Conservation (phyloP, 257 asterid species). For the Fraxinus quadrangulata region DNA sequence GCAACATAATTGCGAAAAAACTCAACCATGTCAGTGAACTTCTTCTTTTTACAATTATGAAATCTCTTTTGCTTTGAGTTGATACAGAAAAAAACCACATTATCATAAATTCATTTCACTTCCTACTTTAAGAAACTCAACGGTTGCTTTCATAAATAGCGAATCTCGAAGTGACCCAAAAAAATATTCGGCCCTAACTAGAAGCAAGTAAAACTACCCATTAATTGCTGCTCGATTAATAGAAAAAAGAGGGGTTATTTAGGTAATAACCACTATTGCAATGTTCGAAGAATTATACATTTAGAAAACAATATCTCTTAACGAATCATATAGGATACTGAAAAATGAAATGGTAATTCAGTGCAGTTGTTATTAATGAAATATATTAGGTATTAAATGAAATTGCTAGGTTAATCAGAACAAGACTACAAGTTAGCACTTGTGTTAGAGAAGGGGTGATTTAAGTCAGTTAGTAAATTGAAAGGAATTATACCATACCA, state of each 20-base stretch:
- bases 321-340: no score
- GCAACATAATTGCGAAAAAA: slow-evolving; percentile 9
- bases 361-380: background rate
- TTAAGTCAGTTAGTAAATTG: no score
- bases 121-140: background rate
- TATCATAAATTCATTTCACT: background rate
- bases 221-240: background rate
- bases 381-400: background rate
- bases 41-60: background rate
- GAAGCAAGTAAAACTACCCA: background rate
- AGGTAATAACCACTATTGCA: background rate
- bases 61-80: background rate
- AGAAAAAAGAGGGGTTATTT: background rate
- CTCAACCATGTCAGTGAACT: background rate
- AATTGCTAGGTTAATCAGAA: background rate
- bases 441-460: no score
- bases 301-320: background rate
- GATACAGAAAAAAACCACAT: background rate
- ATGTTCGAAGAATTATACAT: background rate
- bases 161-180: no score
- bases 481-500: background rate
- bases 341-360: background rate
- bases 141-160: background rate
- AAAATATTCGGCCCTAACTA: no score
- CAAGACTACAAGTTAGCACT: background rate